Percentiles rank a stretch among this genome's conserved stretches.
phyloP scores from a whole-genome alignment of 176 grass and related monocot genomes.

The Panicum miliaceum region DNA sequence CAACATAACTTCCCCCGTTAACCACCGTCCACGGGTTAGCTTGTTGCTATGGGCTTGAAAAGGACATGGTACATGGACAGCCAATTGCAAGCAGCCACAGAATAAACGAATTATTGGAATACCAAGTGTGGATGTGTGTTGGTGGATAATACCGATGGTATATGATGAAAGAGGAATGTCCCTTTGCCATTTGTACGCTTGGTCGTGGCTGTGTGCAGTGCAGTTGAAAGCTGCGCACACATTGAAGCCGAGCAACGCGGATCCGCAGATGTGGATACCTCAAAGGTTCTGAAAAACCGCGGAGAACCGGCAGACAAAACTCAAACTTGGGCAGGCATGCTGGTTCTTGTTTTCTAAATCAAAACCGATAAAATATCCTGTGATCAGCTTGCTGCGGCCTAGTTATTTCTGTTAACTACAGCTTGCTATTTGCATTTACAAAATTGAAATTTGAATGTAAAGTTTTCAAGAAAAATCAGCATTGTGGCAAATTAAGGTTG shows the following conservation, averaged over 20 bases:
- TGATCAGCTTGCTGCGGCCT: neutral
- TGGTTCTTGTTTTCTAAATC: neutral
- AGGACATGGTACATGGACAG: slow-evolving; percentile 2
- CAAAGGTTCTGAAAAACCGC: neutral
- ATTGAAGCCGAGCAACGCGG: neutral
- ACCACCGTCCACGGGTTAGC: slow-evolving; percentile 15
- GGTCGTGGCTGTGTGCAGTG: neutral
- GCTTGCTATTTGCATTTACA: neutral
- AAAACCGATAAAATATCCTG: neutral
- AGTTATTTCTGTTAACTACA: neutral
- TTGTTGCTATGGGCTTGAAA: slow-evolving; percentile 18
- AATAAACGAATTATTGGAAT: neutral
- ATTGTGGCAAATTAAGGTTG: neutral
- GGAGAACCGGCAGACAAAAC: neutral
- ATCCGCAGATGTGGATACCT: neutral
- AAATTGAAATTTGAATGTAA: neutral
- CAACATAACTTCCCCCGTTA: slow-evolving; percentile 18
- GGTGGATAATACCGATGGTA: slow-evolving; percentile 24
- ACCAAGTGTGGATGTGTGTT: neutral
- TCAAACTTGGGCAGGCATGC: neutral
- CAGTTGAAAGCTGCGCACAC: neutral
- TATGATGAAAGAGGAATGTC: slow-evolving; percentile 38
- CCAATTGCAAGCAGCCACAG: slow-evolving; percentile 22
- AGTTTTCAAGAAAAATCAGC: neutral
- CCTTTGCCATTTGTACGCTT: slow-evolving; percentile 25